These are phyloP conservation scores for Candida orba DNA, from an alignment of 805 yeast species.

Conservation along the genomic window DNA sequence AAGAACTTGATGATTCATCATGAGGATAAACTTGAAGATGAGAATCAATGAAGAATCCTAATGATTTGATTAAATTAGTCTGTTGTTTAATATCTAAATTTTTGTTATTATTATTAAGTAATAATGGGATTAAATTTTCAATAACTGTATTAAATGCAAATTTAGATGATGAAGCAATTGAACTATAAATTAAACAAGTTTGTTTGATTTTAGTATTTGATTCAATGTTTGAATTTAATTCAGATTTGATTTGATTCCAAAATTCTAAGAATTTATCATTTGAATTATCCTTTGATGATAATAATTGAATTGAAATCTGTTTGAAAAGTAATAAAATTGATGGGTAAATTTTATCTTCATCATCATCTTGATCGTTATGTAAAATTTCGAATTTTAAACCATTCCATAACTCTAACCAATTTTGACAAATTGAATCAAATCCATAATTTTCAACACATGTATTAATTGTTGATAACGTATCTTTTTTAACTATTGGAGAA, in stretches of 20 bases:
- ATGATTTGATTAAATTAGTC: conserved; percentile 48
- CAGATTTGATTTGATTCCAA: conserved; percentile 36
- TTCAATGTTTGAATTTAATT: conserved; percentile 45
- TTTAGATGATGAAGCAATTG: conserved; percentile 42
- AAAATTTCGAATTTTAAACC: conserved; percentile 84
- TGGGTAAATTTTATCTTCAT: conserved; percentile 34
- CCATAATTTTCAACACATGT: conserved; percentile 50
- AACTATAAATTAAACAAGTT: conserved; percentile 52
- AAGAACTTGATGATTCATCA: conserved; percentile 25
- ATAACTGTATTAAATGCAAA: conserved; percentile 42
- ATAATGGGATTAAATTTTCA: conserved; percentile 36
- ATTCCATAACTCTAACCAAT: conserved; percentile 79
- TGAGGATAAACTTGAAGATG: conserved; percentile 35
- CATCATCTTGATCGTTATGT: conserved; percentile 59
- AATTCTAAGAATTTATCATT: conserved; percentile 32
- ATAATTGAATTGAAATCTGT: conserved; percentile 34
- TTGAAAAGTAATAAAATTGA: conserved; percentile 38
- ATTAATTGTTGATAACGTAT: conserved; percentile 58
- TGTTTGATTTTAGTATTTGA: conserved; percentile 53
- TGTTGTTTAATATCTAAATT: conserved; percentile 47
- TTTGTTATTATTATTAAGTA: conserved; percentile 28
- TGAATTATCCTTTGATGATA: conserved; percentile 22
- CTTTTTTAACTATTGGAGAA: conserved; percentile 64
- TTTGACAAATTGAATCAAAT: conserved; percentile 38
- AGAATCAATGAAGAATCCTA: conserved; percentile 51